Evolutionary conservation across 257 asterid genomes (phyloP).

Genomic region (Solanum lycopersicoides): DNA sequence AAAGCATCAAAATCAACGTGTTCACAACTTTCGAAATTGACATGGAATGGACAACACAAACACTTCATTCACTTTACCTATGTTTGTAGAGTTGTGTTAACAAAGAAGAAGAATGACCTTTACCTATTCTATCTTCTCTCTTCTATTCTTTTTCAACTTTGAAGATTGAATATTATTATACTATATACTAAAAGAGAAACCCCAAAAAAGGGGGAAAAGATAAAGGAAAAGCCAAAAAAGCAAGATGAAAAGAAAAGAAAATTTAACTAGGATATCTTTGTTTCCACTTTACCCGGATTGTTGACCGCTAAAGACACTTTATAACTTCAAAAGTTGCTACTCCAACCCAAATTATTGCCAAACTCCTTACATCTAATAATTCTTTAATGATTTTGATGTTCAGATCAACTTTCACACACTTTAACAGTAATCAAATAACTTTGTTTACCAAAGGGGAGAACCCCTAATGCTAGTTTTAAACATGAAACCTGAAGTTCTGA

Average conservation of each 20-base stretch:
- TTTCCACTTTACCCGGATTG: constrained; percentile 7
- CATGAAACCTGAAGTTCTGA: no score
- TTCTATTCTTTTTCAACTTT: neutral
- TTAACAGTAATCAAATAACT: no score
- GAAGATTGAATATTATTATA: neutral
- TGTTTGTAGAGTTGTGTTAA: neutral
- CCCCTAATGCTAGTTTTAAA: no score
- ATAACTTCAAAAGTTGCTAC: neutral
- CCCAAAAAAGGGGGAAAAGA: neutral
- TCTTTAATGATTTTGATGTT: no score
- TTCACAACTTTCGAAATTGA: constrained; percentile 5
- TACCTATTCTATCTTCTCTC: neutral
- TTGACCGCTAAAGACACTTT: constrained; percentile 5
- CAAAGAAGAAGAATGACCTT: neutral
- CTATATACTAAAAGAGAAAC: neutral
- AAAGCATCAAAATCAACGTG: neutral
- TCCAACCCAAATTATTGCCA: neutral
- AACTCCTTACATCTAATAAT: neutral
- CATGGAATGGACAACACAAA: neutral
- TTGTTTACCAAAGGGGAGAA: no score
- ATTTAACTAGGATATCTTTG: neutral
- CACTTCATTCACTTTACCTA: neutral
- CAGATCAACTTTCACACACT: no score
- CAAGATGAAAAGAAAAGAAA: neutral
- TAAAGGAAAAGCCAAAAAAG: neutral